phyloP scores from a whole-genome alignment of 768 basidiomycete species.

The Terana coerulea region DNA sequence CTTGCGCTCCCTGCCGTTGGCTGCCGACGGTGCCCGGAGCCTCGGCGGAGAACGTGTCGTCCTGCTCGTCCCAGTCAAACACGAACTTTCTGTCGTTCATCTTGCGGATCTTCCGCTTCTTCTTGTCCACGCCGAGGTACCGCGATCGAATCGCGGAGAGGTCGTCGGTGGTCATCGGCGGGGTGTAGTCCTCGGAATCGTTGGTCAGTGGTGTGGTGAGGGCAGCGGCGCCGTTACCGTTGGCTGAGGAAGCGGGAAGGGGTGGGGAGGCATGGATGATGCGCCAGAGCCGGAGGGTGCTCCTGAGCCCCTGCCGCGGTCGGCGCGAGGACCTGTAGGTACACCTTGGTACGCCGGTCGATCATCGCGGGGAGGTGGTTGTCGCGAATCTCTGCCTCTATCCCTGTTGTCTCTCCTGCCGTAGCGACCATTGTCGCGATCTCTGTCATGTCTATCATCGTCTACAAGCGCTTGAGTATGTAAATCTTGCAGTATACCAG shows the following conservation, averaged over 20 bases:
- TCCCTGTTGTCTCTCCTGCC: conserved; percentile 32
- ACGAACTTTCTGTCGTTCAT: conserved; percentile 96
- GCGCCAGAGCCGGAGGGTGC: conserved; percentile 28
- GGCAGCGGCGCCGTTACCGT: conserved; percentile 10
- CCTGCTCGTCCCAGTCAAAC: conserved; percentile 98
- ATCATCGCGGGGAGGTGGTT: conserved; percentile 22
- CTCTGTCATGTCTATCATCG: conserved; percentile 33
- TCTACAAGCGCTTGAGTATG: too few species aligned
- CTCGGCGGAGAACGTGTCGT: conserved; percentile 85
- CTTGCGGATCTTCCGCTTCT: conserved; percentile 92
- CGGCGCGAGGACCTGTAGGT: conserved; percentile 83
- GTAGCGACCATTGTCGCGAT: conserved; percentile 20
- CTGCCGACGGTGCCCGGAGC: conserved; percentile 68
- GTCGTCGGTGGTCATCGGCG: conserved; percentile 79
- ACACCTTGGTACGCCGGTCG: conserved; percentile 50
- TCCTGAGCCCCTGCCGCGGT: conserved; percentile 45
- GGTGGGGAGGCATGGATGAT: conserved; percentile 54
- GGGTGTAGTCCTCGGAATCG: conserved; percentile 40
- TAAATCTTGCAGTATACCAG: too few species aligned
- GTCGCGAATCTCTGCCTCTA: too few species aligned
- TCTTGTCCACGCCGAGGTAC: conserved; percentile 91
- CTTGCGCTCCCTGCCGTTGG: conserved; percentile 76
- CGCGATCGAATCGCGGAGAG: conserved; percentile 82
- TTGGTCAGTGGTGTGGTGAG: conserved; percentile 21
- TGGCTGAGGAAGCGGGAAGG: conserved; percentile 17